Evolutionary conservation across 805 yeast species (phyloP), one percentile per base, ranked within the genome.

Genomic region (Saccharomycopsis sp.): DNA sequence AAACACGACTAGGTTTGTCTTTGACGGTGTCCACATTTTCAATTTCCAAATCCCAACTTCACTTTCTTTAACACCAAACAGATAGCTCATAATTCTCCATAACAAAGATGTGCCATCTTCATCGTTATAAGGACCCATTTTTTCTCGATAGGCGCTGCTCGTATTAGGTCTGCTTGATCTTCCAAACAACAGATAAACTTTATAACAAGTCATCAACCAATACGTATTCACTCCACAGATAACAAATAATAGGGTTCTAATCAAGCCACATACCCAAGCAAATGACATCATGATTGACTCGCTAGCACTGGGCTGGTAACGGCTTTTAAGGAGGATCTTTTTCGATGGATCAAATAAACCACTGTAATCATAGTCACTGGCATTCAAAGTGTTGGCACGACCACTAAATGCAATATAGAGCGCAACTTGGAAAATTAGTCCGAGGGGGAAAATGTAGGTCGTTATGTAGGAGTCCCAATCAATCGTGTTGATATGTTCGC

Each of bases 21-120:
- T 67, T 0, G 81, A 70, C 0, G 90, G 90, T 35, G 68, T 66
- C 94, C 94, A 84, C 40, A 81, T 72, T 16, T 62, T 63, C 34
- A 84, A 58, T 46, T 75, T 72, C 76, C 82, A 81, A 27, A 43
- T 26, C 19, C 14, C 35, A 9, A 17, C 24, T 19, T n/a, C 20
- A 16, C 16, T 11, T 9, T 36, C 19, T 6, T 21, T 28, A 28
- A 13, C 19, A 13, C 39, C 38, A 4, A 17, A 35, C 16, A 42
- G 16, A 34, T 19, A 16, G 16, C n/a, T 23, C 19, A 20, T n/a
- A 13, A 41, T 9, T 14, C 11, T n/a, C 29, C 40, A 22, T 11
- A 26, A 41, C 3, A 20, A 5, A 5, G 19, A 9, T 14, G 9
- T 8, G 19, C 17, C 35, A 20, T 17, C 20, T 8, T 31, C 35